Base-by-base conservation (phyloP, 148 eudicot species). In the Euryodendron excelsum region DNA sequence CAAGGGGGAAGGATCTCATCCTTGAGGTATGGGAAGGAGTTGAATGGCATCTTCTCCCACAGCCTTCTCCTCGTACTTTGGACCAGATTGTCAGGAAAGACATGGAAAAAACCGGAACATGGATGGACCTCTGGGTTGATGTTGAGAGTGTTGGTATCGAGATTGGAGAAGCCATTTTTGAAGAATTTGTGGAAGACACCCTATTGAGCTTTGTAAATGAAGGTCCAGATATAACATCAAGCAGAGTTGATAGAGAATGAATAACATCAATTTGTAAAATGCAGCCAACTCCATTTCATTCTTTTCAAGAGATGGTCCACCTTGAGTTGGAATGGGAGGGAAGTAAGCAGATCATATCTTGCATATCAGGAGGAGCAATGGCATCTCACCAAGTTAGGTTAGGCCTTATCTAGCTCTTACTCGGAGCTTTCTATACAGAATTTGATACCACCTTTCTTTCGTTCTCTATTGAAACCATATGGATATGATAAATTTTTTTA, bases 21-120 rank as follows among this genome's bases (percentile, higher is more conserved):
- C 44, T 73, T 25, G 96, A 93, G 87, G 82, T 86, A 79, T 93
- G 99, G 98, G 77, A 86, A 77, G 82, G 83, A 66, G 94, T 94
- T 67, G 91, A 88, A 36, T 80, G 88, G 86, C 81, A 80, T 78
- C 77, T 93, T 48, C 67, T 83, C 36, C 78, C 82, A 47, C 81
- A 85, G 69, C 73, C 87, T 6, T 80, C 78, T 39, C 83, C 84
- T 17, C 74, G 58, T 62, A 87, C 92, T 6, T 78, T 92, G 73
- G 98, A 93, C 36, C 93, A 86, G 58, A 87, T 90, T 61, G 80
- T 96, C 11, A 81, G 78, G 30, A 85, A 79, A 52, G 97, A 92
- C 74, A 77, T 89, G 78, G 78, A 74, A 44, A 86, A 82, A 34
- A 60, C 82, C 9, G 77, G 77, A 65, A 65, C 75, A 5, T 92